Evolutionary conservation across 805 yeast genomes (phyloP), one percentile per base, ranked within the genome.

Genomic region (Pichia phayaonensis): DNA sequence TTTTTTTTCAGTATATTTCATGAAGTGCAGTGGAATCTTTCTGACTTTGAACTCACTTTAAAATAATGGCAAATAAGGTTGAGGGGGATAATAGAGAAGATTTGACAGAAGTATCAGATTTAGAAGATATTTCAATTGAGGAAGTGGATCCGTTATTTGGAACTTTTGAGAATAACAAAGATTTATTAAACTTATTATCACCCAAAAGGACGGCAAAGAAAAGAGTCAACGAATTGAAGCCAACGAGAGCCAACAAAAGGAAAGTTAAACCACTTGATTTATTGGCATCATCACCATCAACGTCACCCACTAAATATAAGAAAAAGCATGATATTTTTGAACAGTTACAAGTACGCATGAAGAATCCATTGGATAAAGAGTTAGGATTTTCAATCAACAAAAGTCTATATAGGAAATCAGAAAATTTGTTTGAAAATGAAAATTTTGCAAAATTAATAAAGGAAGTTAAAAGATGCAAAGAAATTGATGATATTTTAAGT

Each of bases 61-160:
- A 22, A 15, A n/a, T 2, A 23, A 39, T 34, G n/a, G 40, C 6
- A 22, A 20, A n/a, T 6, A 20, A 21, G 12, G n/a, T 8, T 15
- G 12, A 42, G 3, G 40, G 20, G 2, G 45, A 41, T 22, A 21
- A 18, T 13, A 21, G 38, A 20, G 42, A 27, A 18, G 49, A 46
- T 12, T 42, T 29, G 18, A 42, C 40, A n/a, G 44, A 41, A n/a
- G 4, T 34, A n/a, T 8, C 38, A 15, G 38, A 34, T 34, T 16
- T 34, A 34, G 38, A 16, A 7, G 8, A 34, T 34, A 34, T 34
- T n/a, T n/a, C 20, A n/a, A 8, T n/a, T 8, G 49, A 47, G 7
- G 45, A 44, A 11, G 52, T 42, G 12, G 53, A 50, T 39, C 53
- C 53, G 22, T 40, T 50, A 24, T 50, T 50, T 40, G 53, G 53